phyloP scores from a whole-genome alignment of 352 stramenopile genomes.

The Globisporangium canariense region DNA sequence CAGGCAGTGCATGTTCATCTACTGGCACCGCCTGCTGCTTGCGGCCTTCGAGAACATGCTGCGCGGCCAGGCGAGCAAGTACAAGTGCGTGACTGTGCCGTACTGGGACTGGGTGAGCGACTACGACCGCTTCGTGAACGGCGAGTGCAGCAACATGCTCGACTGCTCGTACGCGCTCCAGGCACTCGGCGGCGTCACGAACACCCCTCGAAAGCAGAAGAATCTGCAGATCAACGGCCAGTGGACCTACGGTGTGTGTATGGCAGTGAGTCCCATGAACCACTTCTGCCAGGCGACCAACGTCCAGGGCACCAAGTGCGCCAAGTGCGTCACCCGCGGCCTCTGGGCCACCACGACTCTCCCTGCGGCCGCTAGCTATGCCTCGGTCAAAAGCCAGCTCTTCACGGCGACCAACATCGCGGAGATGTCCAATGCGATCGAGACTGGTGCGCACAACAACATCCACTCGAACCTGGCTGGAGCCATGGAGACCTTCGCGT shows the following conservation, averaged over 20 bases:
- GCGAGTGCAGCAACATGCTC: not conserved
- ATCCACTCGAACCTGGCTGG: conserved; percentile 42
- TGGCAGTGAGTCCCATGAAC: conserved; percentile 25
- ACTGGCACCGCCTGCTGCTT: conserved; percentile 49
- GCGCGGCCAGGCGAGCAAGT: conserved; percentile 30
- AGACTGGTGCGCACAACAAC: conserved; percentile 48
- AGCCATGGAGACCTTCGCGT: conserved; percentile 44
- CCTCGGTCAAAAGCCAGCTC: conserved; percentile 38
- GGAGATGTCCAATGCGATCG: conserved; percentile 19
- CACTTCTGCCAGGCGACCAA: conserved; percentile 46
- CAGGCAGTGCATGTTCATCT: conserved; percentile 42
- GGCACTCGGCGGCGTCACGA: conserved; percentile 32
- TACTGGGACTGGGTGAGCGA: conserved; percentile 45
- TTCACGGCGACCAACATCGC: conserved; percentile 38
- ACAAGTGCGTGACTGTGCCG: conserved; percentile 28
- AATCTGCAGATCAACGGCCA: conserved; percentile 31
- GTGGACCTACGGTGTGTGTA: conserved; percentile 29
- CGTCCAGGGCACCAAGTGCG: conserved; percentile 25
- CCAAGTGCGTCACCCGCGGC: conserved; percentile 36
- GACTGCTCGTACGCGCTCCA: conserved; percentile 26
- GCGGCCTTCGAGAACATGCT: conserved; percentile 59
- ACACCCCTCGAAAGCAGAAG: not conserved
- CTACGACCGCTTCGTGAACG: not conserved
- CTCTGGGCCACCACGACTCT: conserved; percentile 24
- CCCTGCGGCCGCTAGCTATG: conserved; percentile 32